Conservation (phyloP, 1,284 basidiomycete species). For the Uromyces viciae-fabae region DNA sequence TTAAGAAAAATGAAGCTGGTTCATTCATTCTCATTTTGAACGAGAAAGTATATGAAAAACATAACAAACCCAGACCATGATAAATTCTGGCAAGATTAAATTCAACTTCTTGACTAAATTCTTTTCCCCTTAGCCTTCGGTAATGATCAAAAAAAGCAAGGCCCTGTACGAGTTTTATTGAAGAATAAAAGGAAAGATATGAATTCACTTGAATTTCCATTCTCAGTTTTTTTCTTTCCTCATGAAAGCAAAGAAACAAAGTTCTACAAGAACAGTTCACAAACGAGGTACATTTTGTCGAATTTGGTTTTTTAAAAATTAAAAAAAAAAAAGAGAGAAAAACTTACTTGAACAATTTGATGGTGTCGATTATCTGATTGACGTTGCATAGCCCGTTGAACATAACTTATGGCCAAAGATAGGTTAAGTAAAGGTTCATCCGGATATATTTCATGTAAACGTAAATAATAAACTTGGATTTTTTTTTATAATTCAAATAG, state of each 20-base stretch:
- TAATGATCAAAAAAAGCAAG: slow-evolving; percentile 78
- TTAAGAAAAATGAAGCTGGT: no score
- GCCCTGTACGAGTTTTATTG: slow-evolving; percentile 64
- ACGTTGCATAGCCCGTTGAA: slow-evolving; percentile 83
- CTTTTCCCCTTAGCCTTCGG: slow-evolving; percentile 60
- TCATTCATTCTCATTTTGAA: no score
- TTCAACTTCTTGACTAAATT: slow-evolving; percentile 65
- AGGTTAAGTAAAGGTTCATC: slow-evolving; percentile 81
- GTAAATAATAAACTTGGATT: slow-evolving; percentile 80
- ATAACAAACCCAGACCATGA: slow-evolving; percentile 72
- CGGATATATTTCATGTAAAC: slow-evolving; percentile 77
- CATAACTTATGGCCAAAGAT: slow-evolving; percentile 72
- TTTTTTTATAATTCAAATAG: background rate
- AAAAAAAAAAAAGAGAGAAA: background rate
- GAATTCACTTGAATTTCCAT: background rate
- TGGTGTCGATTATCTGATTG: slow-evolving; percentile 92
- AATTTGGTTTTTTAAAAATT: no score
- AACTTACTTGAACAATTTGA: slow-evolving; percentile 66
- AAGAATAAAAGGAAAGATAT: background rate
- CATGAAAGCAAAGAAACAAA: slow-evolving; percentile 30
- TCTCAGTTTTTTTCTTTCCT: background rate
- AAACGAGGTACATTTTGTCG: no score
- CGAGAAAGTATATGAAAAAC: background rate
- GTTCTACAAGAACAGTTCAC: background rate
- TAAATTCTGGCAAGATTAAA: slow-evolving; percentile 88